Evolutionary conservation across 2,329 filamentous ascomycete genomes (phyloP).

Genomic region (Lachnellula cervina): DNA sequence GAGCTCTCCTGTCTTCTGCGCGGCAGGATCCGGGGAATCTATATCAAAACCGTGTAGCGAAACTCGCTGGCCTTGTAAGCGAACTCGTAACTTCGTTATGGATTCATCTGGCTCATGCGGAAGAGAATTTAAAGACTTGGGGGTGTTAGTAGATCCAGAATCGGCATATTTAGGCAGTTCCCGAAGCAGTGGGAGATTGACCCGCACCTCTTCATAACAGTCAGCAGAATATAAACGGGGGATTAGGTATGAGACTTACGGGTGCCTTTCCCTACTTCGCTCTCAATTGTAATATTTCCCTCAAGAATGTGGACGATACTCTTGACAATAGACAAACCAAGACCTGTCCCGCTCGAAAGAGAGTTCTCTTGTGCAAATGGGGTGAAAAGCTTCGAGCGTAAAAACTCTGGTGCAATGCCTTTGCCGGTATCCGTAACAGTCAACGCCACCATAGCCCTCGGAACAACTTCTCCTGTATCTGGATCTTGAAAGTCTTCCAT

Average conservation of each 20-base stretch:
- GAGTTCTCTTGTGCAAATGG: slow-evolving; percentile 62
- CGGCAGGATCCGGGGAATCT: slow-evolving; percentile 19
- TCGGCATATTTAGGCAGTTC: slow-evolving; percentile 23
- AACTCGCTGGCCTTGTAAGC: slow-evolving; percentile 20
- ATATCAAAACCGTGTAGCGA: slow-evolving; percentile 28
- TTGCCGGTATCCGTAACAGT: slow-evolving; percentile 70
- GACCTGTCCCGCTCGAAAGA: slow-evolving; percentile 55
- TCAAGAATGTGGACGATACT: slow-evolving; percentile 55
- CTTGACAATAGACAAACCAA: slow-evolving; percentile 62
- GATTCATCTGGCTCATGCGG: slow-evolving; percentile 24
- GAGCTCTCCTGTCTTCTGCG: slow-evolving; percentile 15
- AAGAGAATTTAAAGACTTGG: slow-evolving; percentile 18
- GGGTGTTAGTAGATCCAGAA: slow-evolving; percentile 9
- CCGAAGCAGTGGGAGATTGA: slow-evolving; percentile 29
- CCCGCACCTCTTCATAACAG: slow-evolving; percentile 24
- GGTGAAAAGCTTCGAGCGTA: slow-evolving; percentile 55
- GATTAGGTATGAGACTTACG: slow-evolving; percentile 34
- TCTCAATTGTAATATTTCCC: slow-evolving; percentile 56
- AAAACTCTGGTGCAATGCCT: slow-evolving; percentile 61
- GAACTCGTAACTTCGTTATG: slow-evolving; percentile 18
- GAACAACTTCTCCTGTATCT: slow-evolving; percentile 15
- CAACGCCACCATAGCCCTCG: slow-evolving; percentile 45
- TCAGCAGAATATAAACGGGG: slow-evolving; percentile 9
- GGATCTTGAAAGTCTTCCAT: slow-evolving; percentile 24
- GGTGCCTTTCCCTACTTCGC: slow-evolving; percentile 50